Evolutionary conservation across 2,329 filamentous ascomycete species (phyloP), one percentile per base, ranked within the genome.

Genomic region (Didymellaceae sp.): DNA sequence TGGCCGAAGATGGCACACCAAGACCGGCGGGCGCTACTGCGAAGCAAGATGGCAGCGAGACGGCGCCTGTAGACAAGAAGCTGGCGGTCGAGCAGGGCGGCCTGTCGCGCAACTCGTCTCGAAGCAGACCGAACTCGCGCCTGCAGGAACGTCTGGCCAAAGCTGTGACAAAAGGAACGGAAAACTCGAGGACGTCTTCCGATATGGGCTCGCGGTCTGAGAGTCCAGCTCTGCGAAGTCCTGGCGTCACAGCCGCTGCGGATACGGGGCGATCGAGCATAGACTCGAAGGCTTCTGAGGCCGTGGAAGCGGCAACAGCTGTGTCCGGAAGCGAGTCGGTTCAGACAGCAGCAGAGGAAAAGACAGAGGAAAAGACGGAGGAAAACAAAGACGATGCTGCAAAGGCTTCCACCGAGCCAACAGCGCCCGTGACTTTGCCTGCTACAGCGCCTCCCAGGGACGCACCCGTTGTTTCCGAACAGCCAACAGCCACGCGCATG

Each of bases 61-160:
- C 66, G 49, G 40, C 54, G 17, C 45, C 52, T 2, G 54, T 55
- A 24, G 67, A 71, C 55, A 68, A 66, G 57, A 62, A 65, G 56
- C 54, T 66, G 61, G 50, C 59, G 46, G 57, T 59, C 45, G 71
- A 74, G 32, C 63, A 66, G 65, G 66, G 70, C 73, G 65, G 55
- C 59, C 58, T 55, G 42, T 86, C 87, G 41, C 82, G 87, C 66
- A 84, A 79, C 58, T 82, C 87, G 17, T 88, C 88, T 5, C 84
- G 82, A 32, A 84, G 80, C 55, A 82, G 85, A 59, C 78, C 83
- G 54, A 94, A 91, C 74, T 91, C 95, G 63, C 85, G 91, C 43
- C 79, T 99, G 33, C 92, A 97, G 69, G 92, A 96, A 70, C 84
- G 91, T 55, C 80, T 99, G 53, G 93, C 93, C 22, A 90, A 90